Evolutionary conservation across 1,284 basidiomycete genomes (phyloP), one percentile per base, ranked within the genome.

Genomic region (Malassezia psittaci): DNA sequence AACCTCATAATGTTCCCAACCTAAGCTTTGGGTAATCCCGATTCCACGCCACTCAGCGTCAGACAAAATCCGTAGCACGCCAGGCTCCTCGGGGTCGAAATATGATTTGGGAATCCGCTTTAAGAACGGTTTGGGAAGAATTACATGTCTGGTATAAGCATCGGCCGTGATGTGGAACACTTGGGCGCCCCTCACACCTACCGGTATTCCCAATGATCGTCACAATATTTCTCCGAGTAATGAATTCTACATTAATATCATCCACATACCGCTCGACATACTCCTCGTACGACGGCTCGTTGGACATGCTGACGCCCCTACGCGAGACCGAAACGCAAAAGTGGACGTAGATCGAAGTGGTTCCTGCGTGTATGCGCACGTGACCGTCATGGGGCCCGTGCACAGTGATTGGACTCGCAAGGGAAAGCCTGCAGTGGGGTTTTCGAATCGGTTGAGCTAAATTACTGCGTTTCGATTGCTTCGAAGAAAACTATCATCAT

Each of bases 1-100:
- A 37, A 94, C 88, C 79, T 93, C 91, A 68, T 94, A 96, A 70
- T 96, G 90, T 74, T 90, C 87, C 91, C 91, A 96, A 10, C 91
- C 91, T 47, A 93, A 78, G 76, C 88, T 90, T 77, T 96, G 91
- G 33, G 87, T 89, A 69, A 94, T 94, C 11, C 91, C 91, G 58
- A 96, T 90, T 0, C 87, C 87, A 72, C 91, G 81, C 91, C 91
- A 96, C 77, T 96, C 91, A 40, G 82, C 76, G 74, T 96, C 91
- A 4, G 81, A 78, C 51, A 96, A 78, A 51, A 96, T 82, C 8
- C 90, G 83, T 55, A 96, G 80, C 5, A 86, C 83, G 6, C 87
- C 87, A 32, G 82, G 80, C 61, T 87, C 82, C 65, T 90, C 85
- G 1, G 76, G 76, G 37, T 81, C 78, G 66, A 83, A 86, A 63